Evolutionary conservation across 1,284 basidiomycete species (phyloP).

Genomic region (Chondrostereum purpureum): DNA sequence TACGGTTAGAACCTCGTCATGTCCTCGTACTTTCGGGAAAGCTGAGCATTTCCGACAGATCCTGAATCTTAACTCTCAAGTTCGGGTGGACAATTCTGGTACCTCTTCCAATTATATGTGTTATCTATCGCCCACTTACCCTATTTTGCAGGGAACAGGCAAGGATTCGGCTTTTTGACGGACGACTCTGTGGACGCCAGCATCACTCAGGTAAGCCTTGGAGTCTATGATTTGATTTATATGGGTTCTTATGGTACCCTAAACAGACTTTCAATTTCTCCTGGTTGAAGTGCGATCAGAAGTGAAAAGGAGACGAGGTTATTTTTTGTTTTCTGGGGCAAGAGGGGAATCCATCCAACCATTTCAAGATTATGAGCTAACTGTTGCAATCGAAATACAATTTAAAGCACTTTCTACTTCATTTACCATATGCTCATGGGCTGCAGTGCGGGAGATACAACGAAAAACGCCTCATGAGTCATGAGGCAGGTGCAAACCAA

Average conservation of each 20-base stretch:
- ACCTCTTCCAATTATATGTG: too few relatives aligned
- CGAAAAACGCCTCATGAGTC: too few relatives aligned
- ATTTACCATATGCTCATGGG: too few relatives aligned
- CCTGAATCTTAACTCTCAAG: slow-evolving; percentile 18
- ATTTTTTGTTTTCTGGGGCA: too few relatives aligned
- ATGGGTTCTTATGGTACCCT: background rate
- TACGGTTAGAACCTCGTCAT: slow-evolving; percentile 8
- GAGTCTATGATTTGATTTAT: background rate
- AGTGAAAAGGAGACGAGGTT: too few relatives aligned
- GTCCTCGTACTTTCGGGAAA: background rate
- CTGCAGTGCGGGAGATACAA: too few relatives aligned
- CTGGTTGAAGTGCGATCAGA: slow-evolving; percentile 7
- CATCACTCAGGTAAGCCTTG: slow-evolving; percentile 6
- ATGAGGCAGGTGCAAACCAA: too few relatives aligned
- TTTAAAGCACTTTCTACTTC: too few relatives aligned
- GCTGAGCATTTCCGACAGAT: slow-evolving; percentile 6
- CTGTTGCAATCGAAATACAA: too few relatives aligned
- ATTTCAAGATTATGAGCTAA: too few relatives aligned
- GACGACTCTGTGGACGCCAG: slow-evolving; percentile 16
- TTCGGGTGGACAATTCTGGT: slow-evolving; percentile 19
- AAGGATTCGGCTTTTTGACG: slow-evolving; percentile 20
- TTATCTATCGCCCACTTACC: too few relatives aligned
- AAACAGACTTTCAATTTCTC: slow-evolving; percentile 10
- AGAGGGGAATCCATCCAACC: too few relatives aligned
- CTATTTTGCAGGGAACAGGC: slow-evolving; percentile 18